These are phyloP conservation scores for Pichia kudriavzevii DNA, from an alignment of 1,139 yeast species.

Conservation along the genomic window DNA sequence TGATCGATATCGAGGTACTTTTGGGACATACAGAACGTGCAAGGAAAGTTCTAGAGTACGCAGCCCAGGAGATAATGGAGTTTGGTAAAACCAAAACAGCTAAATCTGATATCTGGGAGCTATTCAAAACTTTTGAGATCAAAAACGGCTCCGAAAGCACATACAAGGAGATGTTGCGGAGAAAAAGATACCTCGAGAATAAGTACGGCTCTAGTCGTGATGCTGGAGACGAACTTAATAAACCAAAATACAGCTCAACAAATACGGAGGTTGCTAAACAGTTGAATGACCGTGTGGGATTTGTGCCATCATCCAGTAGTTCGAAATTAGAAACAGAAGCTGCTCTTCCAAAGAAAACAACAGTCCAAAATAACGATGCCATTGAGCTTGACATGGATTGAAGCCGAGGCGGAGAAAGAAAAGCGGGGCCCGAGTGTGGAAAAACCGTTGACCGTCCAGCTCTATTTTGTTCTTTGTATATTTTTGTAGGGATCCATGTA, in stretches of 20 bases:
- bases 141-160: constrained; percentile 62
- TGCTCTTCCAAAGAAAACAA: constrained; percentile 13
- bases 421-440: too few species aligned
- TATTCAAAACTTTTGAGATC: constrained; percentile 74
- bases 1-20: constrained; percentile 35
- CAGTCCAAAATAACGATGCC: constrained; percentile 49
- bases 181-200: constrained; percentile 40
- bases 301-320: constrained; percentile 39
- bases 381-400: constrained; percentile 56
- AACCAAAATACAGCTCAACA: too few species aligned
- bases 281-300: constrained; percentile 42
- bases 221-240: too few species aligned
- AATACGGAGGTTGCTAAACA: constrained; percentile 26
- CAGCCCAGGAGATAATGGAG: constrained; percentile 35
- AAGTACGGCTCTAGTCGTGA: constrained; percentile 15
- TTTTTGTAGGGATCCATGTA: too few species aligned
- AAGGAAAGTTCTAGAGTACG: constrained; percentile 49
- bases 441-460: too few species aligned
- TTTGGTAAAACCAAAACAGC: constrained; percentile 15
- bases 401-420: not conserved
- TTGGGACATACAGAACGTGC: constrained; percentile 50
- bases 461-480: too few species aligned
- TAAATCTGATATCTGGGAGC: constrained; percentile 22
- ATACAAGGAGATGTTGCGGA: constrained; percentile 66
- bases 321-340: constrained; percentile 26